These are phyloP conservation scores for Physocladia obscura DNA, from an alignment of 192 early-diverging fungal species.

Conservation along the genomic window DNA sequence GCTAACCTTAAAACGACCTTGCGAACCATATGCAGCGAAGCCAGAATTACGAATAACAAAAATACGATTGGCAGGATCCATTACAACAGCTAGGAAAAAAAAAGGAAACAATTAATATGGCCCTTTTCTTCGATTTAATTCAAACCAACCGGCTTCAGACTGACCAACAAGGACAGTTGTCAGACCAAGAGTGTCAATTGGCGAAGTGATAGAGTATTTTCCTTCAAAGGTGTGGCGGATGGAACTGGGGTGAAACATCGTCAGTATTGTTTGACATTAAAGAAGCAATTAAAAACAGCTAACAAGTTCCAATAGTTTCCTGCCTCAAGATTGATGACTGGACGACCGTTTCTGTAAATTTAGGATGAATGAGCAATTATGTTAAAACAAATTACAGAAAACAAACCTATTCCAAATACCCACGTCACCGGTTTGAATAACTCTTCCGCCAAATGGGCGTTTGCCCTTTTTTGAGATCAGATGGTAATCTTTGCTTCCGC, in stretches of 20 bases:
- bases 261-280: too few species aligned
- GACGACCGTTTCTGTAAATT: slow-evolving; percentile 40
- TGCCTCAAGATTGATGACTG: slow-evolving; percentile 35
- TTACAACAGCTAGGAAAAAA: slow-evolving; percentile 32
- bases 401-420: slow-evolving; percentile 39
- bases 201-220: slow-evolving; percentile 31
- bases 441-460: neutral
- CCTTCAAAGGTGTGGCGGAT: slow-evolving; percentile 32
- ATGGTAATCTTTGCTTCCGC: neutral
- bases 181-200: slow-evolving; percentile 40
- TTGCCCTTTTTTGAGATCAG: neutral
- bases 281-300: too few species aligned
- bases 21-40: slow-evolving; percentile 44
- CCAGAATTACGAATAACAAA: slow-evolving; percentile 51
- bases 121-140: neutral
- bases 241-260: neutral
- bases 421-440: slow-evolving; percentile 41
- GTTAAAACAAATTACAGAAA: too few species aligned
- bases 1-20: neutral
- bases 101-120: neutral
- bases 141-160: slow-evolving; percentile 32
- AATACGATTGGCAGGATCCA: slow-evolving; percentile 45
- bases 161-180: slow-evolving; percentile 50
- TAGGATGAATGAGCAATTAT: too few species aligned
- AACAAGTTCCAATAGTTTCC: slow-evolving; percentile 47